Percentiles rank a stretch among this genome's conserved stretches.
phyloP scores from a whole-genome alignment of 345 rosid genomes.

The Euphorbia tirucalli region DNA sequence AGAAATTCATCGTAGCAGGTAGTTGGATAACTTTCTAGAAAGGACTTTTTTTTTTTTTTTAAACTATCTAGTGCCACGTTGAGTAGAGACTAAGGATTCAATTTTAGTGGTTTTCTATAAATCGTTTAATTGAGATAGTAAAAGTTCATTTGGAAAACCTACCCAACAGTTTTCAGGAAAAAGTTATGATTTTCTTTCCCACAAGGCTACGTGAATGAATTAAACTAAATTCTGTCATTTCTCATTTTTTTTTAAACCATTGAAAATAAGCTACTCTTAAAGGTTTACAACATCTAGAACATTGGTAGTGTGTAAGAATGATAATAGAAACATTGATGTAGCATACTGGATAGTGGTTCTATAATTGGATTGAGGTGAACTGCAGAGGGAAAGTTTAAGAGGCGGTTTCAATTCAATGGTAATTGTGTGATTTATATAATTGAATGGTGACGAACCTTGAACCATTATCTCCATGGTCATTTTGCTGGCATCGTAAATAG shows the following conservation, averaged over 20 bases:
- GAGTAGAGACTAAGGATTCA: neutral
- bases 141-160: neutral
- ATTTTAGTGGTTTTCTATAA: neutral
- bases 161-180: no score
- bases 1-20: neutral
- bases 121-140: neutral
- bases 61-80: neutral
- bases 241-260: no score
- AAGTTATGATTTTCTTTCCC: neutral
- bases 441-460: neutral
- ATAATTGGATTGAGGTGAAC: neutral
- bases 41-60: no score
- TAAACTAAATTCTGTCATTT: neutral
- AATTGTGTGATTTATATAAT: neutral
- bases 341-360: neutral
- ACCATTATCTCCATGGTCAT: neutral
- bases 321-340: neutral
- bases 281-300: neutral
- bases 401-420: neutral
- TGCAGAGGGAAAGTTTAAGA: neutral
- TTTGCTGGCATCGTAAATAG: neutral
- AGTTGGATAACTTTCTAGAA: neutral
- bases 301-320: neutral
- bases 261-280: neutral
- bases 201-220: neutral